Evolutionary conservation across 2,329 filamentous ascomycete species (phyloP), one percentile per base, ranked within the genome.

Genomic region (Ambrosiella cleistominuta): DNA sequence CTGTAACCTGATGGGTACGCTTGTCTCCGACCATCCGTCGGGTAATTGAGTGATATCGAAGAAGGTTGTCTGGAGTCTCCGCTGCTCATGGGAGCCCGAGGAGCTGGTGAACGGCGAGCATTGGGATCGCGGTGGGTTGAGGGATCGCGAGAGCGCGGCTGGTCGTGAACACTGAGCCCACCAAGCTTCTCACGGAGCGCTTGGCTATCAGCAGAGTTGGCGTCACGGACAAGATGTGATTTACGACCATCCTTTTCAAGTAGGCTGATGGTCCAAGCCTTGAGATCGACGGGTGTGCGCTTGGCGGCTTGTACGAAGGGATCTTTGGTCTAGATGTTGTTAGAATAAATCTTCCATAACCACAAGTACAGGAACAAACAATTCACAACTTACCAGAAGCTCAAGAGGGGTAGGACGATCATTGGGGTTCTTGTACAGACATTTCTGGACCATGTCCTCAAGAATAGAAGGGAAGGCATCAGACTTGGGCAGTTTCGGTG

Each of bases 391-490:
- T 76, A 95, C 88, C 71, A 87, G 96, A 61, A 98, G 82, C 65
- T 97, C 88, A 65, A 91, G 85, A 7, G 93, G 93, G 4, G 93
- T 97, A 56, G 91, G 93, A 56, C 93, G 82, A 66, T 88, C 81
- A 61, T 90, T 86, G 0, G 93, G 87, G 62, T 86, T 82, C 74
- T 98, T 98, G 69, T 84, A 83, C 63, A 98, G 74, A 71, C 93
- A 98, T 70, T 94, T 95, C 63, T 93, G 89, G 60, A 97, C 91
- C 81, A 97, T 95, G 63, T 97, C 89, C 65, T 97, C 91, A 52
- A 98, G 72, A 63, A 97, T 97, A 36, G 82, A 80, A 0, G 93
- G 93, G 75, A 98, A 98, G 1, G 93, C 93, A 67, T 97, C 93
- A 67, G 90, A 96, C 79, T 96, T 95, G 47, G 93, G 93, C 56